These are phyloP conservation scores for Candida easanensis DNA, from an alignment of 805 yeast genomes.

Conservation along the genomic window DNA sequence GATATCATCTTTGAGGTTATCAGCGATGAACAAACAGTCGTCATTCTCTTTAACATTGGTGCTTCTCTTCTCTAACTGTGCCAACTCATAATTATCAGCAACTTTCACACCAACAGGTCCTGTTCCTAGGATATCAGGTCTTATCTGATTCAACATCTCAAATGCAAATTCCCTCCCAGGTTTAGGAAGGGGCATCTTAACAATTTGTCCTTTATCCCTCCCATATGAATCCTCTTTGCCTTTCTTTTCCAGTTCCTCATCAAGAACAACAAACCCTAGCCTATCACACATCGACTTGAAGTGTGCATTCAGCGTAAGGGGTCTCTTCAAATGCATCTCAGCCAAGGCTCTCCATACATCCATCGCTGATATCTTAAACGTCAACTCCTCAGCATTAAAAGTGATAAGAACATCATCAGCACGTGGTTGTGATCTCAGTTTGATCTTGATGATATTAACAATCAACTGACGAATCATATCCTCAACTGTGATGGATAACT, in stretches of 20 bases:
- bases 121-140: neutral
- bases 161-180: neutral
- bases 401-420: neutral
- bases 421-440: neutral
- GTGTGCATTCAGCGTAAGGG: neutral
- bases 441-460: neutral
- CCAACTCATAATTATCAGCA: neutral
- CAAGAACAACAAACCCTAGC: neutral
- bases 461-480: neutral
- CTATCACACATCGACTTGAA: neutral
- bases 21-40: neutral
- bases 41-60: neutral
- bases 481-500: neutral
- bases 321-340: neutral
- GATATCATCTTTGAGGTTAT: neutral
- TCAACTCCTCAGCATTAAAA: neutral
- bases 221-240: neutral
- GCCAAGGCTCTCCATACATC: constrained; percentile 1
- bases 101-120: neutral
- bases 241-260: neutral
- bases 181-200: neutral
- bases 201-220: constrained; percentile 3
- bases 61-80: neutral
- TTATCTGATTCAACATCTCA: neutral
- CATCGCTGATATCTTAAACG: neutral